phyloP scores from a whole-genome alignment of 129 eudicot genomes.

The Pittosporum tobira region DNA sequence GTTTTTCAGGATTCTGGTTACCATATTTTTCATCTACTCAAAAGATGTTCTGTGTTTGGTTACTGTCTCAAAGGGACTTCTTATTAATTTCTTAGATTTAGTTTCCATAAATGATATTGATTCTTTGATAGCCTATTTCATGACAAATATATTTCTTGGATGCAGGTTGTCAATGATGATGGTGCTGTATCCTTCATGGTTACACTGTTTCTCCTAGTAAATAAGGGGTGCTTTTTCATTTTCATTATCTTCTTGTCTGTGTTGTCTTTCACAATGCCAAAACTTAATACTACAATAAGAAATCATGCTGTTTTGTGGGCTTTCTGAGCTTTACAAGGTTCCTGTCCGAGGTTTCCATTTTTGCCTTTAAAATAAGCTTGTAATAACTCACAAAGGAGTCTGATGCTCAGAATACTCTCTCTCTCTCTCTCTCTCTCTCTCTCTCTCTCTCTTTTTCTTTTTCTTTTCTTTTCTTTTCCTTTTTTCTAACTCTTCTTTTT shows the following conservation, averaged over 20 bases:
- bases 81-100: not conserved
- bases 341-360: not conserved
- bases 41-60: not conserved
- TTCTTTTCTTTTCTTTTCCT: too few species aligned
- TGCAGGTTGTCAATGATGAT: constrained; percentile 96
- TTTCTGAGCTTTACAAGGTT: not conserved
- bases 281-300: not conserved
- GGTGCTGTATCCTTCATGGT: constrained; percentile 84
- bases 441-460: too few species aligned
- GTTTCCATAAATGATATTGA: not conserved
- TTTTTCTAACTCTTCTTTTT: too few species aligned
- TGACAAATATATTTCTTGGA: not conserved
- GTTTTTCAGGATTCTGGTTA: not conserved
- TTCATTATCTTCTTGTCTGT: not conserved
- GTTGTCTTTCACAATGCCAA: not conserved
- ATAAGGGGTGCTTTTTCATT: not conserved
- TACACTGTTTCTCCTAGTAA: not conserved
- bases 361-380: not conserved
- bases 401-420: too few species aligned
- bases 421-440: too few species aligned
- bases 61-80: not conserved
- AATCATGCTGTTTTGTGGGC: not conserved
- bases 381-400: not conserved
- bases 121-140: not conserved
- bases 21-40: not conserved